phyloP scores from a whole-genome alignment of 1,284 basidiomycete species.

The Paramarasmius palmivorus region DNA sequence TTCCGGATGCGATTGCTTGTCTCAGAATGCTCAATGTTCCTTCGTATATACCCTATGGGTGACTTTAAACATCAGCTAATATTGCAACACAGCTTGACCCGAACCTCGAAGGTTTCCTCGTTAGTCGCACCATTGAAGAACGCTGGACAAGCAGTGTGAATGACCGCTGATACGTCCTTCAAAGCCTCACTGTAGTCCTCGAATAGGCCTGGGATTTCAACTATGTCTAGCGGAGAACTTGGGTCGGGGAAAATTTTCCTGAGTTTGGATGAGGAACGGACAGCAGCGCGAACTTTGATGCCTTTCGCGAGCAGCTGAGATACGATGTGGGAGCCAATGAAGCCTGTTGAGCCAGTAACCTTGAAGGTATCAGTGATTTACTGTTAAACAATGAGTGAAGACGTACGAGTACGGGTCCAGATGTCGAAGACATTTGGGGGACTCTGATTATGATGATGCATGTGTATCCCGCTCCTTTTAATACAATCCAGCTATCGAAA shows the following conservation, averaged over 20 bases:
- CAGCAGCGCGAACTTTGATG: too few relatives aligned
- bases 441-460: too few relatives aligned
- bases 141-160: conserved; percentile 2
- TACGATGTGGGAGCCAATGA: conserved; percentile 19
- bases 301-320: conserved; percentile 20
- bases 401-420: too few relatives aligned
- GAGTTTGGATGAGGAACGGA: too few relatives aligned
- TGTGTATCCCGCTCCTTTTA: too few relatives aligned
- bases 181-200: conserved; percentile 29
- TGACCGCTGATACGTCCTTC: conserved; percentile 20
- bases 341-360: neutral
- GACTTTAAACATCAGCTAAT: too few relatives aligned
- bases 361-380: neutral
- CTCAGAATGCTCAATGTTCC: conserved; percentile 30
- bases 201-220: conserved; percentile 28
- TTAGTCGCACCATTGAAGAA: neutral
- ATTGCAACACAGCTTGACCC: neutral
- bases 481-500: too few relatives aligned
- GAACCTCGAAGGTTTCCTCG: conserved; percentile 4
- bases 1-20: conserved; percentile 28
- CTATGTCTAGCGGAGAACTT: conserved; percentile 29
- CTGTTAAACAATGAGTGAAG: too few relatives aligned
- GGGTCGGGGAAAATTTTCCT: conserved; percentile 16
- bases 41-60: conserved; percentile 22
- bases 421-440: too few relatives aligned